A percentile compares a stretch with the other conserved stretches of the same genome.
phyloP scores from a whole-genome alignment of 179 eudicot species.

The Pouteria campechiana region DNA sequence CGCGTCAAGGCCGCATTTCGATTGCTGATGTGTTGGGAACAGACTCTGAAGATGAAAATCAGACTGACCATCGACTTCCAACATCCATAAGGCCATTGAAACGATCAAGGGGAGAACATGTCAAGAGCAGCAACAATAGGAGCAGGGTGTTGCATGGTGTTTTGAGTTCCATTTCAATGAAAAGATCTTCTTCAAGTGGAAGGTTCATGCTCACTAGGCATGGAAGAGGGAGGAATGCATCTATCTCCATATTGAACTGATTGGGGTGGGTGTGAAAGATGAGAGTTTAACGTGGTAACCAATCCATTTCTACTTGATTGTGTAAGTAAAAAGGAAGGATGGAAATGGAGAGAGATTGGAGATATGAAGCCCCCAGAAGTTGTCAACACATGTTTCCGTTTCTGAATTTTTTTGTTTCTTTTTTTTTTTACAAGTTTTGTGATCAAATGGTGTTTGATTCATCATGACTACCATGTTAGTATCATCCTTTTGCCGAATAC shows the following conservation, averaged over 20 bases:
- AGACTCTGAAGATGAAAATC: constrained; percentile 15
- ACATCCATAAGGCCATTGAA: neutral
- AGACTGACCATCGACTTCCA: constrained; percentile 8
- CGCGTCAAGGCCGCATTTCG: constrained; percentile 18
- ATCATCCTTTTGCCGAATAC: too few species aligned
- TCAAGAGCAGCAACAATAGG: constrained; percentile 1
- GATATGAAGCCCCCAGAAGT: too few species aligned
- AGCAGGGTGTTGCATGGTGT: constrained; percentile 20
- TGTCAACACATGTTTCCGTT: too few species aligned
- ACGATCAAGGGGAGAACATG: neutral
- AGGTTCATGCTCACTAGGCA: constrained; percentile 24
- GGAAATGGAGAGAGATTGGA: too few species aligned
- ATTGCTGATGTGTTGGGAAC: constrained; percentile 15
- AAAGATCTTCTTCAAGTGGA: constrained; percentile 61
- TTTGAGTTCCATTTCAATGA: constrained; percentile 26
- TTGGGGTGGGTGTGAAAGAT: too few species aligned
- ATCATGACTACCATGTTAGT: too few species aligned
- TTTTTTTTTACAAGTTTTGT: too few species aligned
- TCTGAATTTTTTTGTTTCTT: too few species aligned
- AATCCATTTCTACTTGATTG: too few species aligned
- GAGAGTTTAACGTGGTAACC: too few species aligned
- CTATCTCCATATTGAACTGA: constrained; percentile 24
- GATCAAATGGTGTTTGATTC: too few species aligned
- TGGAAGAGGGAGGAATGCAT: constrained; percentile 22
- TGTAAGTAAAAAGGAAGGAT: too few species aligned